Percentiles rank a stretch among this genome's conserved stretches.
Evolutionary conservation across 345 rosid species (phyloP).

Genomic region (Murraya koenigii): DNA sequence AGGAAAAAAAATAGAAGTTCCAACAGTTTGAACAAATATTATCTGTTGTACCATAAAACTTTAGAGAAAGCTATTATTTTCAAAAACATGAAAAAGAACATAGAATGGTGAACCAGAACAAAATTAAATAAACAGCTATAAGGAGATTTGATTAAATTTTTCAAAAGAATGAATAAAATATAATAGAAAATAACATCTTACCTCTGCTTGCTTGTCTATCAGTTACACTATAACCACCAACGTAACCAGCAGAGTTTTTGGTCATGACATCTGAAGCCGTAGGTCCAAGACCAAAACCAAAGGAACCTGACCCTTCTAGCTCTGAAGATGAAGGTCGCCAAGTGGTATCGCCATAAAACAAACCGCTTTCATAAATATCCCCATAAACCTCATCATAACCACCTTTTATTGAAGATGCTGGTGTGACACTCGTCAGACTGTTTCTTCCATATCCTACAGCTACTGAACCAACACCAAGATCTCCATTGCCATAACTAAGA

Average conservation of each 20-base stretch:
- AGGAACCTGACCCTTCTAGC: constrained; percentile 40
- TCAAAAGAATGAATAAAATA: not conserved
- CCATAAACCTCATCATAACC: constrained; percentile 34
- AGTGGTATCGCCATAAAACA: constrained; percentile 41
- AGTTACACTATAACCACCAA: constrained; percentile 53
- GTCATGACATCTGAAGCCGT: constrained; percentile 46
- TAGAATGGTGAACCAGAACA: not conserved
- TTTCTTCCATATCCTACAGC: constrained; percentile 50
- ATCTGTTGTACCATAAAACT: not conserved
- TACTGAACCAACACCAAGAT: constrained; percentile 34
- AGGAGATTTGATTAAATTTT: not conserved
- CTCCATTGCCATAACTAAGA: constrained; percentile 35
- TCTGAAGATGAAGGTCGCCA: constrained; percentile 47
- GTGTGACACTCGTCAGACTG: constrained; percentile 19
- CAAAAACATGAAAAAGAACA: not conserved
- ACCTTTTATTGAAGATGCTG: constrained; percentile 33
- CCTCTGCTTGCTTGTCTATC: constrained; percentile 67
- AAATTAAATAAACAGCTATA: not conserved
- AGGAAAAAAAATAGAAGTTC: not conserved
- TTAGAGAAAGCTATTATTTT: not conserved
- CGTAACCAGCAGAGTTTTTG: constrained; percentile 45
- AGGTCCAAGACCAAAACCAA: constrained; percentile 50
- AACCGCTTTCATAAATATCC: constrained; percentile 37
- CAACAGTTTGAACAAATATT: not conserved
- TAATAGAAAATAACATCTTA: constrained; percentile 10